phyloP scores from a whole-genome alignment of 306 rosid genomes.

The Carpinus fangiana region DNA sequence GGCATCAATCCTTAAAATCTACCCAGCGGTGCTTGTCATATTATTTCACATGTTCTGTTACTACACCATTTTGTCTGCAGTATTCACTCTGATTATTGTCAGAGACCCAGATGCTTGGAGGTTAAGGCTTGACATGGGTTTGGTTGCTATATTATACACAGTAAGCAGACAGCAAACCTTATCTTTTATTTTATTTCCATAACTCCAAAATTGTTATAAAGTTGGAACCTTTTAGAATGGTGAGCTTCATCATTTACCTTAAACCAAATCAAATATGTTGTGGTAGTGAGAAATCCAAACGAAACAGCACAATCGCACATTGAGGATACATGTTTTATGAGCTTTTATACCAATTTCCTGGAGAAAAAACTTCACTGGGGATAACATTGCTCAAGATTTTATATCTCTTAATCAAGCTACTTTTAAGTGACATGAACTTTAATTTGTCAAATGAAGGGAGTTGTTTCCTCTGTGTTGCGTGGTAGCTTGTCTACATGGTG shows the following conservation, averaged over 20 bases:
- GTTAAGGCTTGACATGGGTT: constrained; percentile 30
- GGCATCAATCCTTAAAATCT: constrained; percentile 36
- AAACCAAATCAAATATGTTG: background rate
- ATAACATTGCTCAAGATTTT: background rate
- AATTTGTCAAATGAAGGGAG: constrained; percentile 29
- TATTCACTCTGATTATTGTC: constrained; percentile 28
- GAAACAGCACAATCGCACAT: background rate
- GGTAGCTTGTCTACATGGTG: constrained; percentile 31
- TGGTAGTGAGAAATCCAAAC: background rate
- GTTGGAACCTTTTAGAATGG: background rate
- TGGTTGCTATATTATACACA: constrained; percentile 33
- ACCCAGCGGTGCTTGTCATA: constrained; percentile 29
- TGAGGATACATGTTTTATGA: background rate
- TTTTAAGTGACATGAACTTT: constrained; percentile 38
- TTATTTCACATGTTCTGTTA: constrained; percentile 34
- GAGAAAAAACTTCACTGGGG: background rate
- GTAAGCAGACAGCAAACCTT: constrained; percentile 31
- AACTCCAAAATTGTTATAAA: background rate
- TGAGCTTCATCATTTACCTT: background rate
- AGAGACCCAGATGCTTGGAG: constrained; percentile 41
- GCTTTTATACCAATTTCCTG: background rate
- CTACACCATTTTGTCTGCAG: constrained; percentile 23
- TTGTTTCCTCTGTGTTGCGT: constrained; percentile 27
- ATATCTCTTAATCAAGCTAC: background rate
- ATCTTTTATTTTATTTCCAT: background rate